Base-by-base conservation (phyloP, 129 eudicot genomes). In the Flaveria robusta region DNA sequence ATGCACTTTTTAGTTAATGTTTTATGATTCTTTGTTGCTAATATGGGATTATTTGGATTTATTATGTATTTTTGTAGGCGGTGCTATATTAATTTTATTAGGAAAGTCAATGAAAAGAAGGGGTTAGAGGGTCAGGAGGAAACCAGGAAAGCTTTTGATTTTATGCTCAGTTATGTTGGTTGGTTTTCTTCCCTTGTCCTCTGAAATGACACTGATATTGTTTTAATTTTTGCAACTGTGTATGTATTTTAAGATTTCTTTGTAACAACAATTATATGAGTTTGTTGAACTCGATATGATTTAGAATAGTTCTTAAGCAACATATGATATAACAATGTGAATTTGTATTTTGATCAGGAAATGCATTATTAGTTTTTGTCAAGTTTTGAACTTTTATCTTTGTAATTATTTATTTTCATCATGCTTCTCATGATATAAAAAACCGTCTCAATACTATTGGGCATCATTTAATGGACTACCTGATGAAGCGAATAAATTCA, bases 61-160 rank as follows among this genome's bases (percentile, higher is more conserved):
- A 46, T 37, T 50, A 70, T 83, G 27, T 72, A 59, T 63, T 56
- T 56, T 27, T 86, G 85, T 76, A 95, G 99, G 99, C 87, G 96
- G 70, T 91, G 99, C 80, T 95, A 95, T 83, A 95, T 95, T 39
- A 94, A 87, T 34, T 95, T 91, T 80, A 95, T 95, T 42, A 87
- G 96, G 80, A 95, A 89, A 76, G 88, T 79, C n/a, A 95, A 95
- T 85, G 99, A 95, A 39, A 95, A 89, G 92, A 95, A 88, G 87
- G 97, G 99, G 70, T 50, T 81, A 63, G 97, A 95, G 79, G 97
- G 97, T 78, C 94, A 88, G 75, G 97, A 89, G 81, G 99, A 95
- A 78, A 95, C 97, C n/a, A 88, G 91, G 70, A 95, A 89, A 86
- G 99, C 99, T 68, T 95, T 76, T 81, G 99, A 95, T 51, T 95